These are phyloP conservation scores for Penicillium thymicola DNA, from an alignment of 2,329 filamentous ascomycete species.

Conservation along the genomic window DNA sequence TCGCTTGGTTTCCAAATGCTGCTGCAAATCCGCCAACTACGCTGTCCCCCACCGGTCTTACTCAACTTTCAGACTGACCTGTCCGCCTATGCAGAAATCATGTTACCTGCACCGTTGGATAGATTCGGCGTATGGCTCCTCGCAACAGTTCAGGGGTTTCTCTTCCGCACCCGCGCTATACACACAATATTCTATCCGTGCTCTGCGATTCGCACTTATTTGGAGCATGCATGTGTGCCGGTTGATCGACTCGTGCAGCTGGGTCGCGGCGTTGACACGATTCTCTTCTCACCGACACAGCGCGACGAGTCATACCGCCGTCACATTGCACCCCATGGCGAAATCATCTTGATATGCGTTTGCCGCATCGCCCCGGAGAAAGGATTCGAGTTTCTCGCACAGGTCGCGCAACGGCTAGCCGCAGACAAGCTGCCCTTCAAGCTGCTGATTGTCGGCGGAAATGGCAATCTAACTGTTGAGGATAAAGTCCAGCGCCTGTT, in stretches of 20 bases:
- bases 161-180: constrained; percentile 61
- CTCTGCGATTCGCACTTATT: constrained; percentile 59
- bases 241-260: constrained; percentile 58
- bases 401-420: constrained; percentile 54
- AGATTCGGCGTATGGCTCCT: constrained; percentile 61
- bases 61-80: constrained; percentile 29
- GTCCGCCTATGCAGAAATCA: constrained; percentile 64
- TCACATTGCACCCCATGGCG: constrained; percentile 58
- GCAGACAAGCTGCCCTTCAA: constrained; percentile 58
- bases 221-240: constrained; percentile 57
- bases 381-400: constrained; percentile 65
- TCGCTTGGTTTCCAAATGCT: constrained; percentile 69
- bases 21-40: constrained; percentile 63
- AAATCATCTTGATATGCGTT: constrained; percentile 64
- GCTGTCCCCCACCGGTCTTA: constrained; percentile 31
- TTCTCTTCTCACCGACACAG: constrained; percentile 56
- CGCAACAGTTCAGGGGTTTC: constrained; percentile 61
- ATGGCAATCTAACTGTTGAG: constrained; percentile 62
- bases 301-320: constrained; percentile 53
- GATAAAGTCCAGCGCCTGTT: constrained; percentile 61
- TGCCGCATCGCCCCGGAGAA: constrained; percentile 68
- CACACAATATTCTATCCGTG: constrained; percentile 69
- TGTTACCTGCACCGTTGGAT: constrained; percentile 64
- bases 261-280: constrained; percentile 63
- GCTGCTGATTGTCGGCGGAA: constrained; percentile 66